Conservation (phyloP, 306 rosid genomes). For the Luffa aegyptiaca region DNA sequence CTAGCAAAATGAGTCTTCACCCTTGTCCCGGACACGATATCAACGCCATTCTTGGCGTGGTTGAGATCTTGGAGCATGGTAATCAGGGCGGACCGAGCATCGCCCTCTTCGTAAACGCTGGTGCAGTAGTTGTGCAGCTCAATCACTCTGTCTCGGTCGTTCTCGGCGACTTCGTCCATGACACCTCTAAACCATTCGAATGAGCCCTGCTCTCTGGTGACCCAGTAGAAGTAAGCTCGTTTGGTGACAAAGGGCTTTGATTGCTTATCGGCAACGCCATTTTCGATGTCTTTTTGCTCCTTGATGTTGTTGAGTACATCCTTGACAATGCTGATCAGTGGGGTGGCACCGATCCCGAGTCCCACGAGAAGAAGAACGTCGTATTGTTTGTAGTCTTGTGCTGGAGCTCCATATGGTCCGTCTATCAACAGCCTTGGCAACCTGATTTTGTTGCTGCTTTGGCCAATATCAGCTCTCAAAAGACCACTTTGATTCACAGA, state of each 20-base stretch:
- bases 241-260: conserved; percentile 50
- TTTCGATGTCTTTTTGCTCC: conserved; percentile 44
- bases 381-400: conserved; percentile 81
- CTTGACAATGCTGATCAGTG: conserved; percentile 69
- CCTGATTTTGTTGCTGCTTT: conserved; percentile 43
- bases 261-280: conserved; percentile 28
- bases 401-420: conserved; percentile 92
- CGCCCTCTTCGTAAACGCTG: conserved; percentile 87
- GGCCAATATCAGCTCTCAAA: conserved; percentile 52
- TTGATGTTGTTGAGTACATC: conserved; percentile 75
- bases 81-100: conserved; percentile 73
- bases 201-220: conserved; percentile 84
- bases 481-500: conserved; percentile 64
- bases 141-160: conserved; percentile 44
- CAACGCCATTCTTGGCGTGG: conserved; percentile 71
- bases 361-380: conserved; percentile 80
- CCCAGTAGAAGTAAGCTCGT: conserved; percentile 88
- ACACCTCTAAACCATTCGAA: conserved; percentile 87
- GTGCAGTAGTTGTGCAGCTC: conserved; percentile 85
- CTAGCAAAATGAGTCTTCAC: conserved; percentile 78
- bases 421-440: conserved; percentile 69
- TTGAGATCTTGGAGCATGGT: conserved; percentile 83
- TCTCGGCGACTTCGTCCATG: conserved; percentile 76
- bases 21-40: conserved; percentile 70
- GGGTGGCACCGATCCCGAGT: conserved; percentile 84